phyloP scores from a whole-genome alignment of 2,329 filamentous ascomycete genomes.

The Beauveria scarabaeidicola region DNA sequence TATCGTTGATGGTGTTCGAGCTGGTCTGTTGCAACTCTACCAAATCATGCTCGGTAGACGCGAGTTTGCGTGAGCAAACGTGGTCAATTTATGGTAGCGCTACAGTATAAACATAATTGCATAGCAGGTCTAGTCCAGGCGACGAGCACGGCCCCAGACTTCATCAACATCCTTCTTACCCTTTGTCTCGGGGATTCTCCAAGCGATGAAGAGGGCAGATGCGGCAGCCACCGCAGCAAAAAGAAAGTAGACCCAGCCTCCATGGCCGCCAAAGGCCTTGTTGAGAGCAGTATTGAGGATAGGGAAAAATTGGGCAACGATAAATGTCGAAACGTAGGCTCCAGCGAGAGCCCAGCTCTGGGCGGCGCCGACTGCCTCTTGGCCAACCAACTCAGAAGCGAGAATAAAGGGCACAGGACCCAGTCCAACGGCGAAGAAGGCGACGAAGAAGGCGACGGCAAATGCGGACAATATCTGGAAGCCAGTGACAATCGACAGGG shows the following conservation, averaged over 20 bases:
- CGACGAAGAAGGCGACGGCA: conserved; percentile 77
- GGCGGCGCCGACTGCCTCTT: conserved; percentile 83
- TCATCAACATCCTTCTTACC: conserved; percentile 78
- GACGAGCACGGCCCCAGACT: conserved; percentile 70
- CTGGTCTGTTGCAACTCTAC: conserved; percentile 55
- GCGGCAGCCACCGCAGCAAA: conserved; percentile 67
- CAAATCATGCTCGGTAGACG: conserved; percentile 39
- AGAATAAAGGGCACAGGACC: conserved; percentile 94
- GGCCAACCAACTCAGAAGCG: conserved; percentile 79
- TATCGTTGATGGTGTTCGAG: conserved; percentile 74
- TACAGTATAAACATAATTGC: neutral
- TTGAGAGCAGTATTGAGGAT: conserved; percentile 71
- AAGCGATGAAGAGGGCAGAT: conserved; percentile 63
- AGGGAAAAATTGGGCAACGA: conserved; percentile 93
- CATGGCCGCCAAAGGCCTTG: conserved; percentile 48
- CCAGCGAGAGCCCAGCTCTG: conserved; percentile 82
- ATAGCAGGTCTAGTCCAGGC: conserved; percentile 34
- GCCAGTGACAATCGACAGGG: conserved; percentile 66
- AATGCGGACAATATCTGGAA: conserved; percentile 71
- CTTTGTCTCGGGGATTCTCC: conserved; percentile 77
- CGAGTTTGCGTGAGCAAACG: conserved; percentile 24
- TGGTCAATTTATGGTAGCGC: neutral
- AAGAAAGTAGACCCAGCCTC: conserved; percentile 81
- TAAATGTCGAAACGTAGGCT: conserved; percentile 84
- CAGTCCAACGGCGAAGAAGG: conserved; percentile 80